Percentiles rank a stretch among this genome's conserved stretches.
These are phyloP conservation scores for Colletotrichum sp. DNA, from an alignment of 2,329 filamentous ascomycete species.

Conservation along the genomic window DNA sequence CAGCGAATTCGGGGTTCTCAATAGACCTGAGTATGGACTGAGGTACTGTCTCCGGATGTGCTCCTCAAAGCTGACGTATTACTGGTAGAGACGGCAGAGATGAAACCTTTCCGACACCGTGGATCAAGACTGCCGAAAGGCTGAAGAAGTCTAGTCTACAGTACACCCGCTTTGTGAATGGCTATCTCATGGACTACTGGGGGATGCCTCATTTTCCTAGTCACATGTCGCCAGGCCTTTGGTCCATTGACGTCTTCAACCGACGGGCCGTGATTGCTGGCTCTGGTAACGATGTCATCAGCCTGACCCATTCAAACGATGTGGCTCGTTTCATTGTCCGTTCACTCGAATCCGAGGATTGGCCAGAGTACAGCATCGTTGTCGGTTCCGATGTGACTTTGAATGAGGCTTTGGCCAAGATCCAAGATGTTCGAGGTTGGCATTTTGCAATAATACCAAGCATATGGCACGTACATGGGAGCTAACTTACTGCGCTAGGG, in stretches of 20 bases:
- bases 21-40: neutral
- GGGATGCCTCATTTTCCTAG: constrained; percentile 40
- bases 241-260: constrained; percentile 48
- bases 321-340: constrained; percentile 49
- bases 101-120: neutral
- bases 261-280: constrained; percentile 53
- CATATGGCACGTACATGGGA: too few species aligned
- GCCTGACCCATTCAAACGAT: constrained; percentile 54
- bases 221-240: constrained; percentile 39
- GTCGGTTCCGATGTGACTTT: constrained; percentile 46
- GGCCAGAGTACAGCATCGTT: constrained; percentile 41
- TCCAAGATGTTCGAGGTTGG: neutral
- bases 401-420: constrained; percentile 46
- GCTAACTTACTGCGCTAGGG: neutral
- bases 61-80: neutral
- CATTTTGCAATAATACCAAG: neutral
- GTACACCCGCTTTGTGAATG: constrained; percentile 41
- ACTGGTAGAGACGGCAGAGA: neutral
- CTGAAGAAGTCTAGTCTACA: constrained; percentile 36
- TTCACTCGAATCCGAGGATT: constrained; percentile 42
- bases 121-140: neutral
- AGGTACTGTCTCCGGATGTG: neutral
- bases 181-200: constrained; percentile 52
- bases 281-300: constrained; percentile 44
- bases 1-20: constrained; percentile 42